phyloP scores from a whole-genome alignment of 371 early-diverging fungal genomes.

The Lichtheimia hyalospora region DNA sequence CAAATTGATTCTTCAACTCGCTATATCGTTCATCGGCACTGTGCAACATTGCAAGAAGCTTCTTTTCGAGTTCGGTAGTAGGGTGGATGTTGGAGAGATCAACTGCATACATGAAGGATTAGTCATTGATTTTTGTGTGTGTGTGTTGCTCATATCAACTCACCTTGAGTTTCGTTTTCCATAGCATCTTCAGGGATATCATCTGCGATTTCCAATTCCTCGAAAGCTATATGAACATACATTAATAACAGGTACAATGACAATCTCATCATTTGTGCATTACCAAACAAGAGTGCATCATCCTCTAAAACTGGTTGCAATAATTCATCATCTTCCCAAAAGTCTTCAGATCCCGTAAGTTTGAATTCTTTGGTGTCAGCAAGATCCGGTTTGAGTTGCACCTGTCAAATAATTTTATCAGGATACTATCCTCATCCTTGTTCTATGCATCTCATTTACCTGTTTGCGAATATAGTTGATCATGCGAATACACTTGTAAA shows the following conservation, averaged over 20 bases:
- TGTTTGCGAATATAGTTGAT: conserved; percentile 81
- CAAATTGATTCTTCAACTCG: conserved; percentile 59
- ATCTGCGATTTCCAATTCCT: conserved; percentile 66
- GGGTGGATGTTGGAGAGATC: conserved; percentile 25
- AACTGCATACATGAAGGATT: background rate
- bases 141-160: background rate
- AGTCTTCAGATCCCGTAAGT: conserved; percentile 55
- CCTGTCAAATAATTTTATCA: conserved; percentile 8
- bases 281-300: conserved; percentile 80
- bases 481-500: conserved; percentile 83
- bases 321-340: conserved; percentile 70
- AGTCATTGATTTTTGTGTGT: too few relatives aligned
- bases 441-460: conserved; percentile 26
- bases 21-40: conserved; percentile 49
- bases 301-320: conserved; percentile 80
- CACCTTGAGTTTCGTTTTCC: conserved; percentile 12
- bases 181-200: conserved; percentile 8
- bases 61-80: conserved; percentile 57
- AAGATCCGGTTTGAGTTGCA: conserved; percentile 17
- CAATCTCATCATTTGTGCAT: background rate
- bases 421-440: background rate
- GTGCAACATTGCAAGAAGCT: conserved; percentile 52
- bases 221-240: conserved; percentile 40
- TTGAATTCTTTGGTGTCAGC: conserved; percentile 22
- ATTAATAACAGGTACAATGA: background rate